Evolutionary conservation across 202 grass and related monocot species (phyloP).

Genomic region (Carex arenaria): DNA sequence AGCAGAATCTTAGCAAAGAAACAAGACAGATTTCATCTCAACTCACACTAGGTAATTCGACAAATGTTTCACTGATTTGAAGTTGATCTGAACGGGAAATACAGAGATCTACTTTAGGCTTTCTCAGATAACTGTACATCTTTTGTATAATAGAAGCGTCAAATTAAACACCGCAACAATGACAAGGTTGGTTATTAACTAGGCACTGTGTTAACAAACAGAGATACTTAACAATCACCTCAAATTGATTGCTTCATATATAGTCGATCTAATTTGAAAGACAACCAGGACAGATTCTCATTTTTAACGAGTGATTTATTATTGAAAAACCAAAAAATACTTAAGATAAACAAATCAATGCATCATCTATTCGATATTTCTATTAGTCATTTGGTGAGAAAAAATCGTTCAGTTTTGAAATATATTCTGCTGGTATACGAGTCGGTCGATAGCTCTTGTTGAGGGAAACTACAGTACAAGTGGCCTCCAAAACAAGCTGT

Average conservation of each 20-base stretch:
- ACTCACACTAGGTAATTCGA: too few species aligned
- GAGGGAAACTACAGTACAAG: slow-evolving; percentile 32
- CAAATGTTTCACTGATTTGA: too few species aligned
- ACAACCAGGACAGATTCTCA: neutral
- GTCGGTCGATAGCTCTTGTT: slow-evolving; percentile 33
- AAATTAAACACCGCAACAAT: neutral
- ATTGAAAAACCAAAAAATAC: neutral
- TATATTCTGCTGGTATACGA: slow-evolving; percentile 42
- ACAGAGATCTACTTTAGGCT: neutral
- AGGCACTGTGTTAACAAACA: too few species aligned
- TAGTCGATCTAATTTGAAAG: neutral
- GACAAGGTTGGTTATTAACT: neutral
- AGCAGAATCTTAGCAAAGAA: too few species aligned
- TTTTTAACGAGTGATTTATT: neutral
- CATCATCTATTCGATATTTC: neutral
- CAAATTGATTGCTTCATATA: neutral
- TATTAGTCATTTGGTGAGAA: slow-evolving; percentile 26
- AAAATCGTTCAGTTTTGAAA: slow-evolving; percentile 40
- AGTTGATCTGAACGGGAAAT: neutral
- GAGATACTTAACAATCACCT: neutral
- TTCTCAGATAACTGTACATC: neutral
- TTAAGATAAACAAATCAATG: neutral
- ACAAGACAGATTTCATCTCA: too few species aligned
- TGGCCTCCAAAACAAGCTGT: slow-evolving; percentile 65
- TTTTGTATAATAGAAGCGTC: neutral